These are phyloP conservation scores for Secale cereale DNA, from an alignment of 176 grass and related monocot species.

Conservation along the genomic window DNA sequence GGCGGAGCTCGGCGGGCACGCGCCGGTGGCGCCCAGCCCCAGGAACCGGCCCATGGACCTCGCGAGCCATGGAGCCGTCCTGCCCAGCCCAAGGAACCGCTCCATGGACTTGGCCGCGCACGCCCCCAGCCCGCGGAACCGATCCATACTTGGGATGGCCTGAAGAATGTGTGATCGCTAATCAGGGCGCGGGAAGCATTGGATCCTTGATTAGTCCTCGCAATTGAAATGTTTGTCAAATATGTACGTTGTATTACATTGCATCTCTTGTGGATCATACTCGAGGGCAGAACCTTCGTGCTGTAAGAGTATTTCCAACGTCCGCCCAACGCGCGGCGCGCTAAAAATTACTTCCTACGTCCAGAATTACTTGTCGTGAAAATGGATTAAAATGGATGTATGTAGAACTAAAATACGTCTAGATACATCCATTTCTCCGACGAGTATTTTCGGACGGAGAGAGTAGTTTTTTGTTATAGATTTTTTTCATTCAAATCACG, in stretches of 20 bases:
- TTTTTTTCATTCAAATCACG: too few species aligned
- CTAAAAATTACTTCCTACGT: too few species aligned
- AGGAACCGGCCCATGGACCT: constrained; percentile 22
- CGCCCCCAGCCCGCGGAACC: constrained; percentile 14
- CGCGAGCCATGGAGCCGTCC: not conserved
- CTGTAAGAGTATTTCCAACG: too few species aligned
- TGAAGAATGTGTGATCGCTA: not conserved
- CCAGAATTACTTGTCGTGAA: too few species aligned
- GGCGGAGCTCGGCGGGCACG: not conserved
- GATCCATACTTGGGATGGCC: constrained; percentile 28
- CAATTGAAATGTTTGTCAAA: not conserved
- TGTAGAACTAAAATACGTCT: too few species aligned
- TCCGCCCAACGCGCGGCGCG: too few species aligned
- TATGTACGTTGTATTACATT: not conserved
- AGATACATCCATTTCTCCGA: too few species aligned
- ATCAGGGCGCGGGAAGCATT: not conserved
- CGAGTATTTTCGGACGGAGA: too few species aligned
- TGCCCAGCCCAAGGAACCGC: constrained; percentile 25
- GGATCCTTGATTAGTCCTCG: not conserved
- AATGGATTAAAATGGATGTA: too few species aligned
- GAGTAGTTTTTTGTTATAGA: too few species aligned
- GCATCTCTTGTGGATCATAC: not conserved
- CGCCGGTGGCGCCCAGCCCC: not conserved
- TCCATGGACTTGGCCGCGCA: constrained; percentile 17
- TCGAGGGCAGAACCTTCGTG: too few species aligned